phyloP scores from a whole-genome alignment of 129 eudicot genomes.

The Artemisia annua region DNA sequence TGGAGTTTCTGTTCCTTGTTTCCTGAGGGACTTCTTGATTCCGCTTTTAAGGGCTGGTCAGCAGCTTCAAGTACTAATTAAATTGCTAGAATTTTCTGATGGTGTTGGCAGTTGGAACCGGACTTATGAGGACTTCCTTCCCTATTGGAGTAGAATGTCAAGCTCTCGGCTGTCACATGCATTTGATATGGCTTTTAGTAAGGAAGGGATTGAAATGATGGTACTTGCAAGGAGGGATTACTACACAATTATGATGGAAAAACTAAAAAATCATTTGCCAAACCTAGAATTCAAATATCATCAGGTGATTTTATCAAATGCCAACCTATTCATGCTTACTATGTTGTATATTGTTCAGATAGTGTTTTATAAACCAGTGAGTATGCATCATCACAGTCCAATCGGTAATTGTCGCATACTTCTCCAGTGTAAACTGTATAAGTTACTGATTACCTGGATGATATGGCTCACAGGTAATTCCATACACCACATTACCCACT shows the following conservation, averaged over 20 bases:
- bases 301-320: conserved; percentile 47
- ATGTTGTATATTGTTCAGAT: neutral
- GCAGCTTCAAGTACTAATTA: conserved; percentile 93
- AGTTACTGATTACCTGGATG: conserved; percentile 17
- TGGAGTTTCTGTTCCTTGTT: conserved; percentile 79
- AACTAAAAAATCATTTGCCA: conserved; percentile 49
- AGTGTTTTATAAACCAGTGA: conserved; percentile 2
- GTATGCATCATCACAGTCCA: neutral
- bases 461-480: conserved; percentile 50
- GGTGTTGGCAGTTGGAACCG: conserved; percentile 52
- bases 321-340: neutral
- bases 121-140: conserved; percentile 68
- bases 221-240: conserved; percentile 65
- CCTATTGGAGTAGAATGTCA: conserved; percentile 53
- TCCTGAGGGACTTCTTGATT: conserved; percentile 58
- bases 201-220: conserved; percentile 50
- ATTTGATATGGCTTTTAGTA: conserved; percentile 66
- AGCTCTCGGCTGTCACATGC: conserved; percentile 40
- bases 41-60: conserved; percentile 94
- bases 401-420: conserved; percentile 3
- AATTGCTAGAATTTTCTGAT: conserved; percentile 74
- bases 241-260: conserved; percentile 63
- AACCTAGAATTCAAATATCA: conserved; percentile 64
- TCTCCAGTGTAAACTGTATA: neutral
- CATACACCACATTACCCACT: conserved; percentile 25